Evolutionary conservation across 345 rosid species (phyloP), one percentile per base, ranked within the genome.

Genomic region (Triadica sebifera): DNA sequence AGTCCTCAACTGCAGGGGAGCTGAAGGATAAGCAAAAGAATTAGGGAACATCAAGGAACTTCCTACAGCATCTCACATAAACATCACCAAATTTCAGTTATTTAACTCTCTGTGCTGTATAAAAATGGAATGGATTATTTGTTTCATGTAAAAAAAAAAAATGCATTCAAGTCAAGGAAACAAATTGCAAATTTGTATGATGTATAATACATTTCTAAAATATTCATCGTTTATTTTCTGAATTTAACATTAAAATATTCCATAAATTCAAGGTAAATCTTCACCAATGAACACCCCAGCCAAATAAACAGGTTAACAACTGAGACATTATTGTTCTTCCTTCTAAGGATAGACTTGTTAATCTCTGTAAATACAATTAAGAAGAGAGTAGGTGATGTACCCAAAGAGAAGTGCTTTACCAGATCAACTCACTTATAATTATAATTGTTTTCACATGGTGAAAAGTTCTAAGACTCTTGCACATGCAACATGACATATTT

Each of bases 1-100:
- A 84, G 89, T 95, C 97, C 84, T 93, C 99, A 68, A 95, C 89
- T 73, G 98, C 97, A 55, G 94, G 94, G 83, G 94, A 81, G 69
- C 99, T 95, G 89, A 83, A 77, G 60, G 71, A 74, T 65, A 67
- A 16, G 75, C 47, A 73, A 65, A 72, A 65, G 63, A 65, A 69
- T 57, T 52, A 17, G 51, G 39, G 61, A 10, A 20, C 51, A 72
- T 73, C 71, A 79, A 55, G 65, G 12, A 63, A 65, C 67, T 75
- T 25, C 75, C 24, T 67, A 45, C 20, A 66, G 43, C 51, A 66
- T 6, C 65, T 39, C 34, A 20, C 38, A 65, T 43, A 20, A 63
- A 22, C 69, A 74, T 24, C 74, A 70, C 24, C 56, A 46, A 78
- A 34, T 22, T 65, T 58, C 29, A 74, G 9, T 38, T 45, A 72